Percentiles rank a stretch among this genome's conserved stretches.
These are phyloP conservation scores for Potentilla sterilis DNA, from an alignment of 306 rosid species.

Conservation along the genomic window DNA sequence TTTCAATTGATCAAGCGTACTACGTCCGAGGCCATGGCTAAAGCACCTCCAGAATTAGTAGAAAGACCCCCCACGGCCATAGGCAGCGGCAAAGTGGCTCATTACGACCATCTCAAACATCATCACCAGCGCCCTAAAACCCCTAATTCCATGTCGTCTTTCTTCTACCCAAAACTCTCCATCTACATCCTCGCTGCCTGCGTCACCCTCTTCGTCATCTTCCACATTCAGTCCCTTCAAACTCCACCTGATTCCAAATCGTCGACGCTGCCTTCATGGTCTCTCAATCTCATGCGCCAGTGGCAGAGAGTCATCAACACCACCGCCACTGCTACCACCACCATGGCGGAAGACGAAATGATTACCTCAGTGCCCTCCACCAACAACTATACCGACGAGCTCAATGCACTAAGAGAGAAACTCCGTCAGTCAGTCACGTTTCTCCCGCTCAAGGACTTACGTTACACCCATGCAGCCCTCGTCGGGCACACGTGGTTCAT, in stretches of 20 bases:
- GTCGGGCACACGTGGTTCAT: slow-evolving; percentile 75
- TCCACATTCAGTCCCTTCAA: slow-evolving; percentile 40
- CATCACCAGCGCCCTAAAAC: not conserved
- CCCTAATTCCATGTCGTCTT: not conserved
- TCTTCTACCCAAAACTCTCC: slow-evolving; percentile 34
- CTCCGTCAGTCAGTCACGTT: slow-evolving; percentile 55
- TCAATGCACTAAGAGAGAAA: slow-evolving; percentile 14
- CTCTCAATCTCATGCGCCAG: slow-evolving; percentile 24
- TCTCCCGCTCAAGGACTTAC: slow-evolving; percentile 68
- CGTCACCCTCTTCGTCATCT: slow-evolving; percentile 35
- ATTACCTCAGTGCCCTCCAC: too few relatives aligned
- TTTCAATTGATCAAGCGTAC: not conserved
- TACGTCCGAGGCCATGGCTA: not conserved
- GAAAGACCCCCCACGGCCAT: not conserved
- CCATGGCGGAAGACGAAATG: not conserved
- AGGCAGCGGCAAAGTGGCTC: not conserved
- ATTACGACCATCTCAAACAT: not conserved
- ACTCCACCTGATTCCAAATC: slow-evolving; percentile 16
- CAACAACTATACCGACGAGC: not conserved
- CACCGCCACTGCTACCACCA: slow-evolving; percentile 13
- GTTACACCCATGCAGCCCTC: slow-evolving; percentile 37
- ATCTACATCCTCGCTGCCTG: slow-evolving; percentile 38
- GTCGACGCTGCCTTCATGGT: slow-evolving; percentile 16
- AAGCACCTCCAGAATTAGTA: slow-evolving; percentile 2
- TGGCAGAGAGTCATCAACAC: slow-evolving; percentile 29